A percentile compares a stretch with the other conserved stretches of the same genome.
phyloP scores from a whole-genome alignment of 805 yeast species.

The Sugiyamaella floridensis region DNA sequence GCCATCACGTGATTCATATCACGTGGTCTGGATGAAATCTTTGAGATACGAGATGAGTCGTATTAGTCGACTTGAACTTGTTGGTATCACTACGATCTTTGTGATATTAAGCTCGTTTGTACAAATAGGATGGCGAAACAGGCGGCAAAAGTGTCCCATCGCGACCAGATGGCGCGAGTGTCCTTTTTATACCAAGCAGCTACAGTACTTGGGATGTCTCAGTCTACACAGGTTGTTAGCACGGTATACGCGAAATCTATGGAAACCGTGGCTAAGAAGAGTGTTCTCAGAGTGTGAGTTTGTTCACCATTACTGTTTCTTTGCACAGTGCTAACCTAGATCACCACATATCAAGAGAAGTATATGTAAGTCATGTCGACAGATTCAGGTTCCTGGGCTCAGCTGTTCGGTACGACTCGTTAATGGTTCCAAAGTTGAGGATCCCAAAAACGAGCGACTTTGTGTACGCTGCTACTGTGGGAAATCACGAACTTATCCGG shows the following conservation, averaged over 20 bases:
- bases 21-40: not conserved
- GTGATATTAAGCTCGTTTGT: too few species aligned
- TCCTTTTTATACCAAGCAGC: conserved; percentile 32
- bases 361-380: conserved; percentile 60
- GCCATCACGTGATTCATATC: not conserved
- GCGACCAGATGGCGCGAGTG: conserved; percentile 23
- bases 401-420: conserved; percentile 36
- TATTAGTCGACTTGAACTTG: too few species aligned
- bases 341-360: conserved; percentile 52
- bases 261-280: conserved; percentile 58
- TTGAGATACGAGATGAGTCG: too few species aligned
- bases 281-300: conserved; percentile 47
- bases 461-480: conserved; percentile 53
- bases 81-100: too few species aligned
- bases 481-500: conserved; percentile 47
- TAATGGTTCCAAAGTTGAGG: conserved; percentile 35
- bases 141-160: conserved; percentile 36
- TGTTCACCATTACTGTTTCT: not conserved
- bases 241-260: conserved; percentile 49
- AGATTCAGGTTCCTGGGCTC: conserved; percentile 44
- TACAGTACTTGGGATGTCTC: conserved; percentile 21
- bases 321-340: not conserved
- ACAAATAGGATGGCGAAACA: conserved; percentile 23
- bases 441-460: conserved; percentile 40
- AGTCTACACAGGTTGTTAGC: conserved; percentile 36